phyloP scores from a whole-genome alignment of 495 filamentous ascomycete species.

The Penicillium ochrochloron region DNA sequence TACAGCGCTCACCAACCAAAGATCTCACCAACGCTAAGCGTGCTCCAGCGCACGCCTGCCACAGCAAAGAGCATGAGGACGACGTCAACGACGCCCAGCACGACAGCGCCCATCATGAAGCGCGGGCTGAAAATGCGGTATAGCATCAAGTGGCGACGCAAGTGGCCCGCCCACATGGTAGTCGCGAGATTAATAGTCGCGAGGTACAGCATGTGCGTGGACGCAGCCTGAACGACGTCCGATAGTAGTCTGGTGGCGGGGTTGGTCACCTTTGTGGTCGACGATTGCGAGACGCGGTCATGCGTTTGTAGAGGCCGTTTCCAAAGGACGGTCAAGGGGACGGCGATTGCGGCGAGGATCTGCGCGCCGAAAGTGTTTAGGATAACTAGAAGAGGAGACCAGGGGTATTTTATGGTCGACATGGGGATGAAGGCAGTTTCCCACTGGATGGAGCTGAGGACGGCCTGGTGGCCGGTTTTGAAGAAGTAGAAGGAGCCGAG shows the following conservation, averaged over 20 bases:
- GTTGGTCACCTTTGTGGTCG: conserved; percentile 44
- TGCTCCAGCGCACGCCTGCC: conserved; percentile 72
- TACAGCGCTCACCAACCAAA: conserved; percentile 72
- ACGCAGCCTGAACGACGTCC: conserved; percentile 68
- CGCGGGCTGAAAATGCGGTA: conserved; percentile 93
- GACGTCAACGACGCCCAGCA: conserved; percentile 76
- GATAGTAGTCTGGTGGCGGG: conserved; percentile 61
- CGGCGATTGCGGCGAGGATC: conserved; percentile 75
- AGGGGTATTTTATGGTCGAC: conserved; percentile 82
- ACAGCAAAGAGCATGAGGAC: conserved; percentile 70
- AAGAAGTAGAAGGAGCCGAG: conserved; percentile 94
- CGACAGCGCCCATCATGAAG: conserved; percentile 81
- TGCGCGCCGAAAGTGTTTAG: conserved; percentile 90
- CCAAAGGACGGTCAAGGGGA: conserved; percentile 86
- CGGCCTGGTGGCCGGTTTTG: conserved; percentile 96
- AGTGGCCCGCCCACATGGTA: conserved; percentile 82
- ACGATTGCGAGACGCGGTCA: conserved; percentile 31
- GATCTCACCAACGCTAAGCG: conserved; percentile 77
- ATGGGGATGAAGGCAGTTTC: conserved; percentile 94
- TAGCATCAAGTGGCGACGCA: conserved; percentile 93
- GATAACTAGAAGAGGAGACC: conserved; percentile 77
- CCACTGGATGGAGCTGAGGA: conserved; percentile 90
- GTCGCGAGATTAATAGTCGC: conserved; percentile 81
- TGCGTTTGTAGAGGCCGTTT: conserved; percentile 61
- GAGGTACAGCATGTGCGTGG: conserved; percentile 77